Base-by-base conservation (phyloP, 345 rosid species). In the Linum lewisii region DNA sequence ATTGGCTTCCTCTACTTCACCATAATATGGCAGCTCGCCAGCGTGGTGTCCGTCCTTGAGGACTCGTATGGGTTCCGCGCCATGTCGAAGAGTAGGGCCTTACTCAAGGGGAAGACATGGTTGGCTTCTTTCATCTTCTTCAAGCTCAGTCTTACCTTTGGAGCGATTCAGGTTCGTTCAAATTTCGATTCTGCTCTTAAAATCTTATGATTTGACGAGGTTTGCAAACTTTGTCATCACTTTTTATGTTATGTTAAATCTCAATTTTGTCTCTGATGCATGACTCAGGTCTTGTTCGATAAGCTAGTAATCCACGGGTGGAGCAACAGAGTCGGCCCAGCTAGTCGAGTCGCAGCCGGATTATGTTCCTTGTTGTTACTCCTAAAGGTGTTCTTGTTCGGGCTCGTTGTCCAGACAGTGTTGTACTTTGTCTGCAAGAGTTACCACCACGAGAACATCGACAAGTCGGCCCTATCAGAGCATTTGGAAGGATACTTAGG, bases 351-450 rank as follows among this genome's bases (percentile, higher is more conserved):
- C 16, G 47, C 21, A 0, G 70, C 21, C 57, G 84, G 77, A 25
- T 49, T 72, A 2, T 7, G 69, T 23, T 79, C 77, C 8, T 64
- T 72, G 15, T 61, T 32, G 71, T 21, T 84, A 75, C 70, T 77
- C 14, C 65, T 66, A 25, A 67, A 9, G 20, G 29, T 76, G 67
- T 64, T 66, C 9, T 59, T 79, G 63, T 68, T 74, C 21, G 68
- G 66, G 51, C 74, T 79, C 21, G 82, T 78, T 0, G 58, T 76
- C 21, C 80, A 79, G 10, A 78, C 86, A 0, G 84, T 79, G 51
- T 54, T 81, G 21, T 81, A 76, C 77, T 77, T 79, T 22, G 82
- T 79, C 21, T 84, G 90, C 75, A 81, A 84, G 59, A 79, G 84
- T 0, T 72, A 75, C 52, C 86, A 84, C 62, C 84, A 70, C 61